Conservation (phyloP, 179 eudicot species). For the Actinidia arguta region DNA sequence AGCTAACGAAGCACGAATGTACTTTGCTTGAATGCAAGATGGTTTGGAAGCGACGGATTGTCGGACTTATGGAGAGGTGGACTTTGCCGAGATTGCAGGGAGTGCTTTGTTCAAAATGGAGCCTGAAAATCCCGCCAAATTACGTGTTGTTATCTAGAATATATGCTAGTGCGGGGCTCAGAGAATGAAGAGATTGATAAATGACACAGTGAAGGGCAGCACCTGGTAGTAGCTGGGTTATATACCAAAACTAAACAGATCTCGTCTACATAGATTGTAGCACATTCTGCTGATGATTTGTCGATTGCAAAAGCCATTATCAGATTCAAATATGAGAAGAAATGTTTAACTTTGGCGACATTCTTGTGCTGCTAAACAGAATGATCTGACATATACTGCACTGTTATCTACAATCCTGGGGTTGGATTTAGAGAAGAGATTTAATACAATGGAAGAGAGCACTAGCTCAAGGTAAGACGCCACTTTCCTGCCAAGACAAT, state of each 20-base stretch:
- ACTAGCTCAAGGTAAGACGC: neutral
- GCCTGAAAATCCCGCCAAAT: slow-evolving; percentile 72
- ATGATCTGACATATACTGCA: neutral
- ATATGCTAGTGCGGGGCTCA: slow-evolving; percentile 63
- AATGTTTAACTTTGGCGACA: neutral
- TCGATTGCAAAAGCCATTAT: neutral
- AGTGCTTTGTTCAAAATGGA: slow-evolving; percentile 68
- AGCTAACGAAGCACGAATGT: slow-evolving; percentile 61
- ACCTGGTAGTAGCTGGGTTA: slow-evolving; percentile 76
- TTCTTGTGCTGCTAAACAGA: neutral
- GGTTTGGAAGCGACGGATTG: slow-evolving; percentile 63
- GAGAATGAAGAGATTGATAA: slow-evolving; percentile 56
- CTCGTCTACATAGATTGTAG: neutral
- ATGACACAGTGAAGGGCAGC: slow-evolving; percentile 58
- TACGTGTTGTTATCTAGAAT: slow-evolving; percentile 63
- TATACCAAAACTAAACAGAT: slow-evolving; percentile 28
- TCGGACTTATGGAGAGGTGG: slow-evolving; percentile 68
- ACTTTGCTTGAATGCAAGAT: slow-evolving; percentile 48
- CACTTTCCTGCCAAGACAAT: neutral
- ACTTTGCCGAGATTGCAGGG: slow-evolving; percentile 68
- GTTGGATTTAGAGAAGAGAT: neutral
- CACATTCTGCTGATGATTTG: neutral
- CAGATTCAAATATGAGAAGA: neutral
- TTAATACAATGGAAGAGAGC: neutral
- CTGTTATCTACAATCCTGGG: neutral